Conservation (phyloP, 2,329 filamentous ascomycete genomes). For the Grosmannia serpens region DNA sequence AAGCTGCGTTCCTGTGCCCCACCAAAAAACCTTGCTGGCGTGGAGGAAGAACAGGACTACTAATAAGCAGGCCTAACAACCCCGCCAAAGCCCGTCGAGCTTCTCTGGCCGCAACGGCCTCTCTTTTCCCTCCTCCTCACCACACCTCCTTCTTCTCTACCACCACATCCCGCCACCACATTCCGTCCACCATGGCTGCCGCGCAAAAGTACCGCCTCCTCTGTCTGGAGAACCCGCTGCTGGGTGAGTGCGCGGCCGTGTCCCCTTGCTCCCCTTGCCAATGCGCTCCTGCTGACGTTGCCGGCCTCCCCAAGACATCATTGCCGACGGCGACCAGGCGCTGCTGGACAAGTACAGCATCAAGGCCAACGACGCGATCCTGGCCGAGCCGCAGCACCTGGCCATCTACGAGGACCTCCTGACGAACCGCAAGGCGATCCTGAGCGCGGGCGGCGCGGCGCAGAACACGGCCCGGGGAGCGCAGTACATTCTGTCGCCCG, state of each 20-base stretch:
- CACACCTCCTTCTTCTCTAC: not conserved
- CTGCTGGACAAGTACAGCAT: slow-evolving; percentile 87
- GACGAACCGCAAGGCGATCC: slow-evolving; percentile 81
- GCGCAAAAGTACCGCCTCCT: slow-evolving; percentile 76
- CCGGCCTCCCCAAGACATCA: slow-evolving; percentile 56
- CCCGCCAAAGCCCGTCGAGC: slow-evolving; percentile 4
- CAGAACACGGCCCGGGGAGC: slow-evolving; percentile 96
- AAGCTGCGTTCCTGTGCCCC: slow-evolving; percentile 1
- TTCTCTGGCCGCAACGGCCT: not conserved
- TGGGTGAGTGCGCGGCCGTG: slow-evolving; percentile 47
- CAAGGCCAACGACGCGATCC: slow-evolving; percentile 95
- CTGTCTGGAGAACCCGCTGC: slow-evolving; percentile 92
- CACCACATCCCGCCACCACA: not conserved
- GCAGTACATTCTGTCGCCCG: slow-evolving; percentile 83
- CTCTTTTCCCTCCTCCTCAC: not conserved
- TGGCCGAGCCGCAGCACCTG: slow-evolving; percentile 84
- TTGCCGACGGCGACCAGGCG: slow-evolving; percentile 69
- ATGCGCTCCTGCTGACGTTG: not conserved
- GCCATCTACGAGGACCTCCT: slow-evolving; percentile 88
- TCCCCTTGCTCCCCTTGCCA: not conserved
- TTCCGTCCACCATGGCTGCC: slow-evolving; percentile 51
- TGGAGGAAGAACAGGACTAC: no score
- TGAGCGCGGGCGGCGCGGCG: slow-evolving; percentile 90
- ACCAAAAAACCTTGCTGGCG: slow-evolving; percentile 11
- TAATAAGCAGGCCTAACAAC: slow-evolving; percentile 2